Conservation (phyloP, 768 basidiomycete species). For the Termitomyces sp. region DNA sequence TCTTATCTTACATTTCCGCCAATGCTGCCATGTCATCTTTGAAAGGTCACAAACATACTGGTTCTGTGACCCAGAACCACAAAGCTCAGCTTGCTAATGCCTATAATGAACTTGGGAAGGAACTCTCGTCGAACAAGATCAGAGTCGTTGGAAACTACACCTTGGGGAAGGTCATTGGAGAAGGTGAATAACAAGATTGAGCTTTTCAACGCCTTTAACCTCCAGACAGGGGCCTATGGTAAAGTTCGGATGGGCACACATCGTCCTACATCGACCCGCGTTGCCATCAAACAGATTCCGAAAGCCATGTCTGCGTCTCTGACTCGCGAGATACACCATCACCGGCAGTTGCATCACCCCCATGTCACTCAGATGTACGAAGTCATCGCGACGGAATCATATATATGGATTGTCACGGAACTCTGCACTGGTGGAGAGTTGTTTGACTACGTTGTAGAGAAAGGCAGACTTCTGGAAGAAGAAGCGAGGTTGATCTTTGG, state of each 20-base stretch:
- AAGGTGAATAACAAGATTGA: slow-evolving; percentile 52
- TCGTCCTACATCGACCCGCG: slow-evolving; percentile 84
- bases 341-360: slow-evolving; percentile 93
- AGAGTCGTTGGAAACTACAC: slow-evolving; percentile 95
- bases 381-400: slow-evolving; percentile 92
- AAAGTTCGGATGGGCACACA: slow-evolving; percentile 94
- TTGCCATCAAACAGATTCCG: slow-evolving; percentile 97
- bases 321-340: slow-evolving; percentile 97
- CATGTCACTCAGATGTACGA: slow-evolving; percentile 96
- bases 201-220: slow-evolving; percentile 7
- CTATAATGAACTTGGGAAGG: slow-evolving; percentile 96
- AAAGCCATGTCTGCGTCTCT: slow-evolving; percentile 88
- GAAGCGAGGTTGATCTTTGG: slow-evolving; percentile 90
- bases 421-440: slow-evolving; percentile 96
- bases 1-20: slow-evolving; percentile 25
- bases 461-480: slow-evolving; percentile 78
- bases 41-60: slow-evolving; percentile 55
- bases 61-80: slow-evolving; percentile 66
- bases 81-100: slow-evolving; percentile 90
- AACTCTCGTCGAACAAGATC: slow-evolving; percentile 85
- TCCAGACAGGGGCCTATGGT: slow-evolving; percentile 77
- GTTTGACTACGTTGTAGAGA: slow-evolving; percentile 97
- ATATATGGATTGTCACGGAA: slow-evolving; percentile 97
- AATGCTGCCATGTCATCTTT: slow-evolving; percentile 42
- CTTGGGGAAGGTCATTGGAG: slow-evolving; percentile 88